Conservation (phyloP, 306 rosid genomes). For the Glycine soja region DNA sequence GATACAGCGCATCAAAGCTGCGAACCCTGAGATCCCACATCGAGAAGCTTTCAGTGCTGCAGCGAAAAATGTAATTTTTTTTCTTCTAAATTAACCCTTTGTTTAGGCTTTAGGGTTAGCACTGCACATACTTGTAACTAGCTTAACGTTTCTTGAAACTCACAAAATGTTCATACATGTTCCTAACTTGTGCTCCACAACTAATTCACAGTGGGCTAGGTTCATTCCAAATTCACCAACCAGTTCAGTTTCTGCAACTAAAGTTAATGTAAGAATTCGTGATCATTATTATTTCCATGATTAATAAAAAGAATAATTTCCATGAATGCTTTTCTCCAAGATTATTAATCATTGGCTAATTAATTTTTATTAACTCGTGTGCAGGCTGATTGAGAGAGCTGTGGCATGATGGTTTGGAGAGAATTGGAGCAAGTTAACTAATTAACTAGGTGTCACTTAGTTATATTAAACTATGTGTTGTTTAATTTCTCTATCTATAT, state of each 20-base stretch:
- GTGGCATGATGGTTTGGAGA: slow-evolving; percentile 32
- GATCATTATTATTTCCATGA: background rate
- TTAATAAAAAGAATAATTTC: background rate
- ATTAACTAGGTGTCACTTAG: slow-evolving; percentile 24
- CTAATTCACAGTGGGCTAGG: slow-evolving; percentile 85
- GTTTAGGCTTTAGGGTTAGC: slow-evolving; percentile 16
- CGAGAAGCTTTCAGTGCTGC: slow-evolving; percentile 98
- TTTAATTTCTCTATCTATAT: background rate
- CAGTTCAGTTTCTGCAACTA: slow-evolving; percentile 64
- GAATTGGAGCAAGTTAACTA: slow-evolving; percentile 5
- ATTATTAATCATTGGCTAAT: slow-evolving; percentile 19
- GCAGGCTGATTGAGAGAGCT: slow-evolving; percentile 48
- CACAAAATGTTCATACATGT: background rate
- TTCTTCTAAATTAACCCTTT: background rate
- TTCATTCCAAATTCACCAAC: slow-evolving; percentile 78
- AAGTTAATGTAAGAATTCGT: slow-evolving; percentile 52
- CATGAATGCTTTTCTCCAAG: background rate
- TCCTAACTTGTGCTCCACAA: slow-evolving; percentile 6
- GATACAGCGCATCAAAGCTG: slow-evolving; percentile 95
- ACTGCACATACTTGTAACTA: slow-evolving; percentile 1
- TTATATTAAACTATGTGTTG: slow-evolving; percentile 40
- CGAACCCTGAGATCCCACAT: slow-evolving; percentile 93
- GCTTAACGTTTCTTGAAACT: slow-evolving; percentile 10
- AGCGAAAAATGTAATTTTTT: slow-evolving; percentile 72
- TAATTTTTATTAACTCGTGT: slow-evolving; percentile 21